Percentiles rank a stretch among this genome's conserved stretches.
Conservation (phyloP, 257 asterid species). For the Orobanche coerulescens region DNA sequence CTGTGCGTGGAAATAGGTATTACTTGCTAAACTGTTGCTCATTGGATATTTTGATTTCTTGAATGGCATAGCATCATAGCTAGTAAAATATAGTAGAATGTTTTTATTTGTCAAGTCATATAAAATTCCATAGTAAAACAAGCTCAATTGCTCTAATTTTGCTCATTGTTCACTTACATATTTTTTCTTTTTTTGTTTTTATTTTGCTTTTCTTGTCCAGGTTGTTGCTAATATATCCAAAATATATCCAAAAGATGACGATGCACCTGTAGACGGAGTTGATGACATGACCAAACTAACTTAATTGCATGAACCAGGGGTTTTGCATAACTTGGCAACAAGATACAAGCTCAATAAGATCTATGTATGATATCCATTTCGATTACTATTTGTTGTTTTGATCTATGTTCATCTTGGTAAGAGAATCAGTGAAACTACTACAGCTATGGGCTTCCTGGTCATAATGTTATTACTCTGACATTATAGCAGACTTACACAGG, state of each 20-base stretch:
- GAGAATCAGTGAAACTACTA: constrained; percentile 22
- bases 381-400: constrained; percentile 16
- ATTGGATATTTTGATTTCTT: neutral
- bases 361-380: constrained; percentile 37
- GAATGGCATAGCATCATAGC: neutral
- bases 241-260: constrained; percentile 64
- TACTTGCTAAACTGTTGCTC: too few species aligned
- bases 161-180: constrained; percentile 16
- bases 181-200: neutral
- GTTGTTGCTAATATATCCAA: constrained; percentile 45
- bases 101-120: too few species aligned
- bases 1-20: too few species aligned
- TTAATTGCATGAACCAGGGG: constrained; percentile 86
- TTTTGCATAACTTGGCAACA: constrained; percentile 62
- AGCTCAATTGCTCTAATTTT: neutral
- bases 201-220: constrained; percentile 46
- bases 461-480: constrained; percentile 28
- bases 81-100: too few species aligned
- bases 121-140: too few species aligned
- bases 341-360: constrained; percentile 71
- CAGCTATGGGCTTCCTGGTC: constrained; percentile 7
- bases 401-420: constrained; percentile 24
- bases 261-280: constrained; percentile 59
- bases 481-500: constrained; percentile 86
- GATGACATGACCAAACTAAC: constrained; percentile 88